A percentile compares a stretch with the other conserved stretches of the same genome.
phyloP scores from a whole-genome alignment of 1,284 basidiomycete species.

The Coniferiporia sulphurascens region DNA sequence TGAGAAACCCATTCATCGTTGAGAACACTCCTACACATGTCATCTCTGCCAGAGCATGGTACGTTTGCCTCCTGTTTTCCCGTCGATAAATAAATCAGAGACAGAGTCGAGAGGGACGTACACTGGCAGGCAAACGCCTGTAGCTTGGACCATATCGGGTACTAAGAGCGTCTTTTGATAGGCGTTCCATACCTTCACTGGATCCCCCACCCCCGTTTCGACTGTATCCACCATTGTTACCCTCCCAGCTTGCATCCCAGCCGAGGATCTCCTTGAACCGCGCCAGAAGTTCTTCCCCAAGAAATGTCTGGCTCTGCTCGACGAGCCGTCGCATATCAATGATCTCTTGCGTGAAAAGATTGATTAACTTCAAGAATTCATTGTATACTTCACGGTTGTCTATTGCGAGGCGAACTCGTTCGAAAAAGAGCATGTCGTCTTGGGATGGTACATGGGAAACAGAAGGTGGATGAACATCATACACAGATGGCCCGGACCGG shows the following conservation, averaged over 20 bases:
- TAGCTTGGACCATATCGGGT: conserved; percentile 81
- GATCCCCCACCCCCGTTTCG: conserved; percentile 31
- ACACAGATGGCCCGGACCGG: conserved; percentile 26
- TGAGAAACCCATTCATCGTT: conserved; percentile 98
- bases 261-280: conserved; percentile 91
- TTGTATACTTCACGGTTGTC: conserved; percentile 90
- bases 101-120: conserved; percentile 35
- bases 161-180: conserved; percentile 54
- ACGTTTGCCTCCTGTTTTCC: conserved; percentile 75
- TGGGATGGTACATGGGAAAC: conserved; percentile 36
- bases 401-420: conserved; percentile 84
- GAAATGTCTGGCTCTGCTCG: conserved; percentile 56
- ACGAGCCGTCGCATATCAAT: conserved; percentile 86
- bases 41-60: conserved; percentile 90
- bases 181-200: conserved; percentile 37
- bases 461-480: conserved; percentile 27
- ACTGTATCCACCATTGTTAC: conserved; percentile 43
- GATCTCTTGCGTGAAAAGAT: conserved; percentile 91
- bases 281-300: conserved; percentile 73
- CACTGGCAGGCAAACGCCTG: conserved; percentile 75
- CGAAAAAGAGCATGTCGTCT: conserved; percentile 89
- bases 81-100: conserved; percentile 9
- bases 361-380: conserved; percentile 94
- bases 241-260: conserved; percentile 71
- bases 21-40: conserved; percentile 94